phyloP scores from a whole-genome alignment of 2,329 filamentous ascomycete species.

The Cladosporium sp. region DNA sequence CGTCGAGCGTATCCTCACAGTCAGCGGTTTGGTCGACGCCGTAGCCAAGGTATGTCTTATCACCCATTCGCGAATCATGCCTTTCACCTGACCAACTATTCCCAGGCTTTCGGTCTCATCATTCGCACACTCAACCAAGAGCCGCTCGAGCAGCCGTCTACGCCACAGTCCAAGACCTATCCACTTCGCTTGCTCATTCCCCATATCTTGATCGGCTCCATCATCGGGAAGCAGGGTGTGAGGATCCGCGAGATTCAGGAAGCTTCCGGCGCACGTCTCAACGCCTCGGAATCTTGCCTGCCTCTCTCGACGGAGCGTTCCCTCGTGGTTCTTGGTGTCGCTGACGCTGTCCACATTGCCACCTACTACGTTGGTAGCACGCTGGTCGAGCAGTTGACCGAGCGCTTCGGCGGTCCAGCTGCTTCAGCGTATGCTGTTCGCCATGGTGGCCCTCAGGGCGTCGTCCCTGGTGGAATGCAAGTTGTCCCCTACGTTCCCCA shows the following conservation, averaged over 20 bases:
- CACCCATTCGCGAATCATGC: not conserved
- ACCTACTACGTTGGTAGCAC: constrained; percentile 99
- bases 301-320: constrained; percentile 95
- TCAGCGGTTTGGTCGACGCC: constrained; percentile 93
- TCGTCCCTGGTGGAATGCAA: constrained; percentile 96
- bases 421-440: constrained; percentile 97
- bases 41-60: constrained; percentile 76
- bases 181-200: constrained; percentile 92
- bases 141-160: constrained; percentile 82
- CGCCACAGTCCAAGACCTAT: constrained; percentile 93
- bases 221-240: constrained; percentile 95
- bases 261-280: constrained; percentile 90
- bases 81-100: constrained; percentile 24
- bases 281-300: constrained; percentile 92
- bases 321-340: constrained; percentile 96
- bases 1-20: constrained; percentile 94
- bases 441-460: constrained; percentile 87
- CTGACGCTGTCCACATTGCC: constrained; percentile 96
- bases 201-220: constrained; percentile 95
- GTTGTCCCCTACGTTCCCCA: constrained; percentile 98
- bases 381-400: constrained; percentile 94
- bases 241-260: constrained; percentile 98
- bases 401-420: constrained; percentile 91
- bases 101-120: constrained; percentile 93
- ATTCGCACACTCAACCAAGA: constrained; percentile 98